Evolutionary conservation across 306 rosid genomes (phyloP), one percentile per base, ranked within the genome.

Genomic region (Cucurbita argyrosperma): DNA sequence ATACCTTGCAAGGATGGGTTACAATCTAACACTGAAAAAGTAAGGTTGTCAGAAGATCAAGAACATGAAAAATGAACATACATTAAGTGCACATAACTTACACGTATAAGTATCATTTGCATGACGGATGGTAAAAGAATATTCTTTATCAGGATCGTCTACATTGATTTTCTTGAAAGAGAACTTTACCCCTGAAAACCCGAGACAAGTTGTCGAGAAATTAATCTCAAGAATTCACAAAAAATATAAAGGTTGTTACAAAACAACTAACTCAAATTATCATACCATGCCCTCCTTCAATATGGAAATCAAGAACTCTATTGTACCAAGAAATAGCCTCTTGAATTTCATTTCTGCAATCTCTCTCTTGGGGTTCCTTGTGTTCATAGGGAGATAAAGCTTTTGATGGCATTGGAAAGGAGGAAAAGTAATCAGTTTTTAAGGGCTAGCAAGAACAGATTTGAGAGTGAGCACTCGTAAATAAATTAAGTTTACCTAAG

Each of bases 231-330:
- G 59, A 45, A 46, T 67, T 50, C 59, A 37, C 59, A 26, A 50
- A 49, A 70, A 46, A 16, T 8, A 14, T 49, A 7, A 35, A 59
- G 26, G 45, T 5, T 72, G 9, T 11, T 19, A 16, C 14, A 38
- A 40, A 40, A 5, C 26, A 70, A 70, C 14, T 19, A 38, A 16
- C 13, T 16, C 6, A 18, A 18, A 72, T 10, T 42, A 54, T 40
- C 79, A 84, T 91, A 91, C 99, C 99, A 79, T 67, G 84, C 78
- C 96, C 95, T 39, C 90, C 96, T 91, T 89, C 91, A 80, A 91
- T 87, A 74, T 84, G 82, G 68, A 94, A 83, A 71, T 89, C 95
- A 70, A 94, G 95, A 74, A 87, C 88, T 68, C 81, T 83, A 53
- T 90, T 88, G 80, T 94, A 94, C 99, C 99, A 94, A 37, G 85